Conservation (phyloP, 2,329 filamentous ascomycete genomes). For the Cadophora malorum region DNA sequence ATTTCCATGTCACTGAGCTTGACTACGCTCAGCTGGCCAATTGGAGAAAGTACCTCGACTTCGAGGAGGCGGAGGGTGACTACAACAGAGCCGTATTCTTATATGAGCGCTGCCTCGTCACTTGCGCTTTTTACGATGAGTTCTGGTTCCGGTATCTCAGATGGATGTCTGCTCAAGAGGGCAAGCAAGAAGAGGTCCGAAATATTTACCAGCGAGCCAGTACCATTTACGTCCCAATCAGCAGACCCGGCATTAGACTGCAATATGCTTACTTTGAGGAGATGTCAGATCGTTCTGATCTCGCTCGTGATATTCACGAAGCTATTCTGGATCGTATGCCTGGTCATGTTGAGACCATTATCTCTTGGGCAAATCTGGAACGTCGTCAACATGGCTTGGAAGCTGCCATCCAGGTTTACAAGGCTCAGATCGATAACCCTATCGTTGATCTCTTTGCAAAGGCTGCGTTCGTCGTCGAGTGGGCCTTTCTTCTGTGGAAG, state of each 20-base stretch:
- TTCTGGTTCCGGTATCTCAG: conserved; percentile 97
- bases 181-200: conserved; percentile 87
- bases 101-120: conserved; percentile 93
- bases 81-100: conserved; percentile 78
- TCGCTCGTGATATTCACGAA: conserved; percentile 84
- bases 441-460: conserved; percentile 80
- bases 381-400: conserved; percentile 84
- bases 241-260: conserved; percentile 80
- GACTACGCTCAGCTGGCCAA: conserved; percentile 84
- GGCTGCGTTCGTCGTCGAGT: conserved; percentile 85
- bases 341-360: conserved; percentile 84
- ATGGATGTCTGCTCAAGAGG: conserved; percentile 85
- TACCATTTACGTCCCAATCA: conserved; percentile 85
- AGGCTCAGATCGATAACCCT: conserved; percentile 77
- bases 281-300: conserved; percentile 74
- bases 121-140: conserved; percentile 93
- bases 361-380: conserved; percentile 85
- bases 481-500: conserved; percentile 88
- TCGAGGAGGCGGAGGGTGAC: conserved; percentile 86
- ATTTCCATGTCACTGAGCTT: conserved; percentile 94
- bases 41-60: conserved; percentile 97
- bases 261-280: conserved; percentile 97
- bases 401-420: conserved; percentile 83
- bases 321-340: conserved; percentile 79
- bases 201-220: conserved; percentile 91